phyloP scores from a whole-genome alignment of 2,329 filamentous ascomycete species.

The Madurella fahalii region DNA sequence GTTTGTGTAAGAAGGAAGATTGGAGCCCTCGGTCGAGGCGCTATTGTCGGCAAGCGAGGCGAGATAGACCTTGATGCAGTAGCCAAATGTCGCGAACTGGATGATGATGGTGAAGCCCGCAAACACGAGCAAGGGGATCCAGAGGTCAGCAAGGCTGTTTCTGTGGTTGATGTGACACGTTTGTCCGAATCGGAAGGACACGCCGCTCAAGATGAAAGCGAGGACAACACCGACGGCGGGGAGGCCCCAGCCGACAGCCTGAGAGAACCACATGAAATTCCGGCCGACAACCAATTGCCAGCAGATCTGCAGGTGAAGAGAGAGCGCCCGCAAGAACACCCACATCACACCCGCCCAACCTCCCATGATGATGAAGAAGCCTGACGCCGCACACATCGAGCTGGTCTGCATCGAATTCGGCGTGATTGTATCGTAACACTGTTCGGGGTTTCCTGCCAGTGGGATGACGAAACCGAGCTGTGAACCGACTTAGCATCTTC shows the following conservation, averaged over 20 bases:
- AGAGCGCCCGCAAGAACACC: conserved; percentile 85
- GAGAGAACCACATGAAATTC: conserved; percentile 82
- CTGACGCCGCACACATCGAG: conserved; percentile 80
- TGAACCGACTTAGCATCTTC: conserved; percentile 2
- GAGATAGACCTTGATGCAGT: conserved; percentile 94
- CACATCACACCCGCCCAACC: conserved; percentile 83
- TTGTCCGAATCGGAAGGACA: conserved; percentile 87
- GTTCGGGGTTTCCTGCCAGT: conserved; percentile 68
- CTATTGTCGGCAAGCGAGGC: conserved; percentile 73
- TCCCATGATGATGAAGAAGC: conserved; percentile 78
- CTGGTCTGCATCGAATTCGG: conserved; percentile 87
- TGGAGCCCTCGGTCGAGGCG: conserved; percentile 65
- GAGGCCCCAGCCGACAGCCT: conserved; percentile 78
- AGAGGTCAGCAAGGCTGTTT: conserved; percentile 78
- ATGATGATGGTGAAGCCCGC: conserved; percentile 71
- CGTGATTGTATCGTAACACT: conserved; percentile 88
- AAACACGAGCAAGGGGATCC: conserved; percentile 82
- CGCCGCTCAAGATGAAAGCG: conserved; percentile 79
- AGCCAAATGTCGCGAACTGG: conserved; percentile 80
- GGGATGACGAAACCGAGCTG: conserved; percentile 89
- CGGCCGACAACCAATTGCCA: conserved; percentile 90
- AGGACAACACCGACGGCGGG: conserved; percentile 70
- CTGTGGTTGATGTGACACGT: conserved; percentile 93
- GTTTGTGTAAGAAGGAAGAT: conserved; percentile 68
- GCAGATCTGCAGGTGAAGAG: conserved; percentile 94